A percentile compares a stretch with the other conserved stretches of the same genome.
Conservation (phyloP, 306 rosid genomes). For the Vigna trinervia region DNA sequence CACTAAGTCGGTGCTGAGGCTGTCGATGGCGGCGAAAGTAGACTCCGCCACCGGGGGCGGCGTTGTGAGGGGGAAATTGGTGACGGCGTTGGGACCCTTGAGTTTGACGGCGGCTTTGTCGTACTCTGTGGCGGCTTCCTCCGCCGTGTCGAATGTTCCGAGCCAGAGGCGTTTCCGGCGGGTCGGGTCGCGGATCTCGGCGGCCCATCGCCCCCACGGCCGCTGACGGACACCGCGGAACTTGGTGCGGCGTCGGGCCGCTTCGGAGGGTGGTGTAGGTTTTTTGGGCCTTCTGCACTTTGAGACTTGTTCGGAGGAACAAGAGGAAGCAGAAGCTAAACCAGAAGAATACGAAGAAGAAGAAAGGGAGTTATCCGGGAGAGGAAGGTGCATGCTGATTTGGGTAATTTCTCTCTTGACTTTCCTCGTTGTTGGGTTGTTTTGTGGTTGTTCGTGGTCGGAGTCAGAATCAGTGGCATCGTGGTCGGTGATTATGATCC, state of each 20-base stretch:
- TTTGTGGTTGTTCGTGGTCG: slow-evolving; percentile 54
- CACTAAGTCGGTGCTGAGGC: slow-evolving; percentile 8
- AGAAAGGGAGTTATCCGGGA: slow-evolving; percentile 8
- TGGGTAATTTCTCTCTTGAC: slow-evolving; percentile 54
- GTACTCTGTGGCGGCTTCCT: slow-evolving; percentile 82
- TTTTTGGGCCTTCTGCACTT: slow-evolving; percentile 35
- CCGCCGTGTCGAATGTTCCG: slow-evolving; percentile 88
- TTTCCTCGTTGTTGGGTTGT: neutral
- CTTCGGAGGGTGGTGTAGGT: neutral
- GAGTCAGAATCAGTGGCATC: slow-evolving; percentile 85
- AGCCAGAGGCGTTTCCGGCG: slow-evolving; percentile 83
- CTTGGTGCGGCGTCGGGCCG: slow-evolving; percentile 46
- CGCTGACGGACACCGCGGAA: slow-evolving; percentile 84
- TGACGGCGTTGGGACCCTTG: slow-evolving; percentile 77
- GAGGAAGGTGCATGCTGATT: slow-evolving; percentile 50
- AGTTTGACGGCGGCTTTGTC: slow-evolving; percentile 76
- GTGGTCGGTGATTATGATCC: slow-evolving; percentile 78
- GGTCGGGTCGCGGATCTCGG: slow-evolving; percentile 90
- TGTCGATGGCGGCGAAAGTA: neutral
- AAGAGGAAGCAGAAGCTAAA: neutral
- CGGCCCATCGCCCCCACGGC: slow-evolving; percentile 96
- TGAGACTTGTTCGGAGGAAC: slow-evolving; percentile 1
- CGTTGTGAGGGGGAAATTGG: slow-evolving; percentile 57
- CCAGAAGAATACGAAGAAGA: neutral
- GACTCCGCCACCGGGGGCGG: neutral